phyloP scores from a whole-genome alignment of 2,329 filamentous ascomycete genomes.

The Stagonosporopsis chrysanthemi region DNA sequence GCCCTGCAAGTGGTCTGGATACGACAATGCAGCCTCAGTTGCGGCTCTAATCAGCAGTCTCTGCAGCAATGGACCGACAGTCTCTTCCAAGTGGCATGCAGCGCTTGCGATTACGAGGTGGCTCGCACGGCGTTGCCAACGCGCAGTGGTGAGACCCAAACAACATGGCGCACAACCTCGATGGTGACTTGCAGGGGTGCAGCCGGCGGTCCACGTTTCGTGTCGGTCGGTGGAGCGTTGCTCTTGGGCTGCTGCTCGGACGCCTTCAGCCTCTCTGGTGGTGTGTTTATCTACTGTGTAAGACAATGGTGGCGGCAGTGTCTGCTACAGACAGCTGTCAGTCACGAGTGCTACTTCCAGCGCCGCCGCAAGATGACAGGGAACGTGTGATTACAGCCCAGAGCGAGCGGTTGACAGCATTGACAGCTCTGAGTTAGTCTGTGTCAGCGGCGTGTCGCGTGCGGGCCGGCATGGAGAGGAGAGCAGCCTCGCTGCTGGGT shows the following conservation, averaged over 20 bases:
- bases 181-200: conserved; percentile 5
- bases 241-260: too few species aligned
- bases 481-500: conserved; percentile 5
- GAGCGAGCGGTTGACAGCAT: conserved; percentile 5
- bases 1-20: background rate
- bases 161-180: background rate
- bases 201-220: background rate
- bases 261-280: background rate
- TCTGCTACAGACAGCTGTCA: background rate
- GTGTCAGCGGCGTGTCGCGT: conserved; percentile 13
- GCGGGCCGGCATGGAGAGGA: background rate
- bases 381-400: background rate
- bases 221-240: background rate
- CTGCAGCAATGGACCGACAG: background rate
- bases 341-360: background rate
- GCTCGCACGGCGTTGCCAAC: background rate
- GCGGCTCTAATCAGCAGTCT: background rate
- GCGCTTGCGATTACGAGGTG: background rate
- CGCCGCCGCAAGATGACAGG: background rate
- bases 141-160: conserved; percentile 12
- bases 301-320: background rate
- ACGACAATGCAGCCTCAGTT: conserved; percentile 1
- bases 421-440: conserved; percentile 6
- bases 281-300: background rate
- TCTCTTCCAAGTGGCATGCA: conserved; percentile 10